Conservation (phyloP, 1,139 yeast species). For the Citeromyces hawaiiensis region DNA sequence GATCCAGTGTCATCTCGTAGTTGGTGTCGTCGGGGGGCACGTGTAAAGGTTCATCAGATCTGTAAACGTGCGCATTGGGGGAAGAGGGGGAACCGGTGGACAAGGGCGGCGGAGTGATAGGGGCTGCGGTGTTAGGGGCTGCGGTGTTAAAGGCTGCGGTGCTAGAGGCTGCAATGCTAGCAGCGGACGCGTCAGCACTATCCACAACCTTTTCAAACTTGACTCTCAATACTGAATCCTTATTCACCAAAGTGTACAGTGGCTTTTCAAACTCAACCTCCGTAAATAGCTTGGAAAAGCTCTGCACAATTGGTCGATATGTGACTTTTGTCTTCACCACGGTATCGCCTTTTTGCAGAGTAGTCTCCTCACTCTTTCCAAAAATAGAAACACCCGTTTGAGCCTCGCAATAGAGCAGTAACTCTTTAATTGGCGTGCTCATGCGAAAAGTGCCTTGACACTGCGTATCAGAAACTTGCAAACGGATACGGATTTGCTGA, state of each 20-base stretch:
- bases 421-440: not conserved
- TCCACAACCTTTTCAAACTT: slow-evolving; percentile 7
- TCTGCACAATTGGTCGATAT: slow-evolving; percentile 9
- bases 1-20: slow-evolving; percentile 14
- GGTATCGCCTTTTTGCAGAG: not conserved
- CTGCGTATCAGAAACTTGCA: not conserved
- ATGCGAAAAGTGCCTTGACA: not conserved
- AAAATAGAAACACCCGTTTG: not conserved
- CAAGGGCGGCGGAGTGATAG: not conserved
- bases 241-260: slow-evolving; percentile 9
- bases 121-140: too few species aligned
- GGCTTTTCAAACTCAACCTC: slow-evolving; percentile 8
- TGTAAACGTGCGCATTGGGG: slow-evolving; percentile 1
- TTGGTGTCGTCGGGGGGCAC: slow-evolving; percentile 9
- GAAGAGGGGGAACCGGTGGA: not conserved
- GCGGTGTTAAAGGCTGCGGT: too few species aligned
- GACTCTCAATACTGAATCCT: slow-evolving; percentile 12
- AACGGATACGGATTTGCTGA: not conserved
- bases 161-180: not conserved
- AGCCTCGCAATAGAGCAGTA: not conserved
- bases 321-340: not conserved
- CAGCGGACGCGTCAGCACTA: not conserved
- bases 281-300: slow-evolving; percentile 9
- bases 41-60: not conserved
- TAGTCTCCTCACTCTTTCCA: not conserved